phyloP scores from a whole-genome alignment of 23 red algal genomes.

The Gracilaria caudata region DNA sequence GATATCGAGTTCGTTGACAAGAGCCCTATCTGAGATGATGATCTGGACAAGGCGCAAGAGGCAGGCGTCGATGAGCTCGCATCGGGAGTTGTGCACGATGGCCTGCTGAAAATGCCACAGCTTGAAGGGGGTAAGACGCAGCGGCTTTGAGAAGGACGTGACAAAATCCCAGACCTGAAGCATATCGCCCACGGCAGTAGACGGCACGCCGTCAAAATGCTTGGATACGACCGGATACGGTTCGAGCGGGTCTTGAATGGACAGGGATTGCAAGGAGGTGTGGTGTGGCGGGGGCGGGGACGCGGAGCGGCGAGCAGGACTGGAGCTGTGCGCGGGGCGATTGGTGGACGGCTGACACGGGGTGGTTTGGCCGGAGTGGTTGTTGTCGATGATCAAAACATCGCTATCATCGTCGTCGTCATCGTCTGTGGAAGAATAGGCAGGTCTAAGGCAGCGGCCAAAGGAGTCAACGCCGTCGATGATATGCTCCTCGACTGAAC shows the following conservation, averaged over 20 bases:
- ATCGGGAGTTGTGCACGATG: conserved; percentile 29
- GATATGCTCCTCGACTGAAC: conserved; percentile 19
- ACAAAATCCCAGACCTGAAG: conserved; percentile 73
- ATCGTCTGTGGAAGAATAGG: not conserved
- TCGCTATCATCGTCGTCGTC: conserved; percentile 17
- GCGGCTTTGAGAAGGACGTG: conserved; percentile 32
- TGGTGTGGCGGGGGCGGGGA: conserved; percentile 4
- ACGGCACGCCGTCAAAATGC: conserved; percentile 55
- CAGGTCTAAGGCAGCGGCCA: not conserved
- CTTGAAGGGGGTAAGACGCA: conserved; percentile 62
- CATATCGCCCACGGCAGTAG: conserved; percentile 52
- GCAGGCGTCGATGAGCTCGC: conserved; percentile 39
- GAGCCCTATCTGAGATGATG: conserved; percentile 48
- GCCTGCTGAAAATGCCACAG: conserved; percentile 59
- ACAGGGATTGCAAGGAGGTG: not conserved
- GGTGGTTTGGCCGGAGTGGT: conserved; percentile 17
- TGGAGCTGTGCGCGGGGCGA: not conserved
- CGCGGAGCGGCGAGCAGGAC: not conserved
- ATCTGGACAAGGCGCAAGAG: conserved; percentile 42
- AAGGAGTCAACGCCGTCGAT: conserved; percentile 26
- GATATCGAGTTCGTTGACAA: conserved; percentile 59
- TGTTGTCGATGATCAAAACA: conserved; percentile 9
- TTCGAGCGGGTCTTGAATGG: not conserved
- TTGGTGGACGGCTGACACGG: not conserved
- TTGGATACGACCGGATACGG: conserved; percentile 40